Conservation (phyloP, 2,329 filamentous ascomycete genomes). For the Clarireedia sp. region DNA sequence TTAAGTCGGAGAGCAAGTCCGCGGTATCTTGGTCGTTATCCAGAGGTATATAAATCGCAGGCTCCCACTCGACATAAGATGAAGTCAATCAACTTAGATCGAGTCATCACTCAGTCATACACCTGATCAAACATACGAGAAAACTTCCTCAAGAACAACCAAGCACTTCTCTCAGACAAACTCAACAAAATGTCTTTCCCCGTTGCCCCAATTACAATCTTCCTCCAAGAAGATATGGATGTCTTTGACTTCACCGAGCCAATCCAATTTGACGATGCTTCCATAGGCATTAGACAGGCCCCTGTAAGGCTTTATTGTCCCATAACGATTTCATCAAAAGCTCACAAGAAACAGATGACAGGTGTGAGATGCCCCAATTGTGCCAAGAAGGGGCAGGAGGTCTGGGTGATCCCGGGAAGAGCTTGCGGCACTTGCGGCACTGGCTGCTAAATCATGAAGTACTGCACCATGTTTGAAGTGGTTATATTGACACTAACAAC, state of each 20-base stretch:
- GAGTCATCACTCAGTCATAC: background rate
- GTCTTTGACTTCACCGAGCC: background rate
- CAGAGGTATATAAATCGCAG: background rate
- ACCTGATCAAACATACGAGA: background rate
- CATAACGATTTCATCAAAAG: background rate
- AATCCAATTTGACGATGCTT: background rate
- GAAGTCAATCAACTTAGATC: background rate
- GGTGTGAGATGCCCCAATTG: slow-evolving; percentile 47
- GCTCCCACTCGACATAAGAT: background rate
- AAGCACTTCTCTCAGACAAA: background rate
- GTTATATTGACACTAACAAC: background rate
- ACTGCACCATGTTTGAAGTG: background rate
- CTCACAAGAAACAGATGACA: slow-evolving; percentile 32
- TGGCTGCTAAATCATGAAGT: background rate
- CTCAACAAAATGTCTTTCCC: slow-evolving; percentile 3
- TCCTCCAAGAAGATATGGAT: slow-evolving; percentile 1
- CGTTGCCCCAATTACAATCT: background rate
- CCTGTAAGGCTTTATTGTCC: background rate
- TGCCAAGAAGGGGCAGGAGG: slow-evolving; percentile 40
- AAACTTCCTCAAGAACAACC: background rate
- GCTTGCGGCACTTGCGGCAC: slow-evolving; percentile 29
- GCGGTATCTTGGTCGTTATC: background rate
- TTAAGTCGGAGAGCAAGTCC: background rate
- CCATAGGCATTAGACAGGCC: slow-evolving; percentile 4
- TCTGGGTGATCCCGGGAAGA: slow-evolving; percentile 48